phyloP scores from a whole-genome alignment of 139 green algal species.

The Chlamydomonas sp. region DNA sequence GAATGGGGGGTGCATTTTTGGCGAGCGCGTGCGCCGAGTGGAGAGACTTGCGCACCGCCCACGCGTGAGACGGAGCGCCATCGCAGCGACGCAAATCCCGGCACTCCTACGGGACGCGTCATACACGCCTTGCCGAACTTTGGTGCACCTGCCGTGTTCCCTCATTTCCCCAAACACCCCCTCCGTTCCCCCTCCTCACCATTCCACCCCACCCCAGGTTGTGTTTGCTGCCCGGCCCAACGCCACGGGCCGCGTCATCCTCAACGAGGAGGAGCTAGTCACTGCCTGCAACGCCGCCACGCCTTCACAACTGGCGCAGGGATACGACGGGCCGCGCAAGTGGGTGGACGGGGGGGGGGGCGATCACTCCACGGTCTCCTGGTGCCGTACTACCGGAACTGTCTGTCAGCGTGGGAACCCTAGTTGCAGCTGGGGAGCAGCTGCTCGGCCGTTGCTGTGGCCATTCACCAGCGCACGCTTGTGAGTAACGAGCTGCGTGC shows the following conservation, averaged over 20 bases:
- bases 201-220: neutral
- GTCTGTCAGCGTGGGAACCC: neutral
- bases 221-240: slow-evolving; percentile 13
- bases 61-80: neutral
- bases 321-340: too few relatives aligned
- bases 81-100: neutral
- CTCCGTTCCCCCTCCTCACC: neutral
- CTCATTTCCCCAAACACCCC: neutral
- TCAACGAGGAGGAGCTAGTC: slow-evolving; percentile 29
- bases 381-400: neutral
- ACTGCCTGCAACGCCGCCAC: neutral
- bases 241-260: slow-evolving; percentile 6
- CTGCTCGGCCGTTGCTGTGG: neutral
- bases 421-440: neutral
- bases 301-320: too few relatives aligned
- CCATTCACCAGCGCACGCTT: neutral
- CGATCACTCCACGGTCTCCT: neutral
- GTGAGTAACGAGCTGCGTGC: neutral
- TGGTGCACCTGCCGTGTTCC: neutral
- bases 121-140: neutral
- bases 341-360: neutral
- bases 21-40: too few relatives aligned
- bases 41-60: too few relatives aligned
- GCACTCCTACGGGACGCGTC: neutral
- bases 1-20: neutral